Evolutionary conservation across 139 green algal genomes (phyloP).

Genomic region (Chlamydomonas schloesseri): DNA sequence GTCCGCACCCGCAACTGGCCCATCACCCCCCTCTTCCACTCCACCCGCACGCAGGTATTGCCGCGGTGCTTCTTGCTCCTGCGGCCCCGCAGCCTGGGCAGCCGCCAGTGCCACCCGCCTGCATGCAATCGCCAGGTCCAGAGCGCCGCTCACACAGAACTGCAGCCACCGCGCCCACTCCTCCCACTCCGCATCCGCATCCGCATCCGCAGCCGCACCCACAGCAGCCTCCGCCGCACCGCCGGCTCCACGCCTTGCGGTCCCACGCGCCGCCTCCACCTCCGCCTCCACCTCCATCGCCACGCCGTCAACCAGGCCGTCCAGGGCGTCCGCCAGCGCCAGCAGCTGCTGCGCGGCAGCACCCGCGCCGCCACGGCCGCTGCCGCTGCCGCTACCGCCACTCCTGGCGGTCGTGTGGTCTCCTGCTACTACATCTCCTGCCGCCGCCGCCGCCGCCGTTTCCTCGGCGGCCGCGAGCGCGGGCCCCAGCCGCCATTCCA

Average conservation of each 20-base stretch:
- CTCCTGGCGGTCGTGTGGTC: no score
- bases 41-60: not conserved
- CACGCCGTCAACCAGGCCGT: not conserved
- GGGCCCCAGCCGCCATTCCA: not conserved
- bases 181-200: not conserved
- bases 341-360: not conserved
- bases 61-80: not conserved
- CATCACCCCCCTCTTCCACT: not conserved
- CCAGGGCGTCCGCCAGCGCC: not conserved
- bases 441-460: not conserved
- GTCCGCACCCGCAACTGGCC: not conserved
- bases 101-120: not conserved
- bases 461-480: not conserved
- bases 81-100: not conserved
- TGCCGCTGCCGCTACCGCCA: not conserved
- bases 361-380: not conserved
- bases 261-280: not conserved
- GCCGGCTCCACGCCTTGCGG: no score
- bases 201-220: no score
- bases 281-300: not conserved
- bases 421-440: not conserved
- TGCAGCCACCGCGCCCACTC: not conserved
- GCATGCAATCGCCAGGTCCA: constrained; percentile 21
- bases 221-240: no score
- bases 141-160: not conserved